Evolutionary conservation across 352 stramenopile genomes (phyloP).

Genomic region (Pythium plurisporium): DNA sequence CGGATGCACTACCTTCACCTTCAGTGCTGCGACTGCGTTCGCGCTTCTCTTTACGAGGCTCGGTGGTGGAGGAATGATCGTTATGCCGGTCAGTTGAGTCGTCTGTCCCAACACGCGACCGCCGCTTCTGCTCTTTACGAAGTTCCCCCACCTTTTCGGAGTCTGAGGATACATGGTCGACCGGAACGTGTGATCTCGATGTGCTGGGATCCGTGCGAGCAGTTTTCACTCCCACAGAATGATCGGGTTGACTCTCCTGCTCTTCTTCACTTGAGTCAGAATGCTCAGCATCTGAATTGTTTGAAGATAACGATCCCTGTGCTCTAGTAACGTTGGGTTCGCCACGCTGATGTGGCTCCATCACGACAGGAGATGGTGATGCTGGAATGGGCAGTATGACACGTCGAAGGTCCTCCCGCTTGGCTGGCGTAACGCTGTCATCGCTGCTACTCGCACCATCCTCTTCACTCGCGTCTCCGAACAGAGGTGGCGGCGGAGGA

Average conservation of each 20-base stretch:
- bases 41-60: slow-evolving; percentile 9
- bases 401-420: slow-evolving; percentile 16
- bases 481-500: slow-evolving; percentile 28
- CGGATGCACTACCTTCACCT: slow-evolving; percentile 13
- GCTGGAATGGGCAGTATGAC: slow-evolving; percentile 13
- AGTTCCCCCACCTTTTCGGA: background rate
- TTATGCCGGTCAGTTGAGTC: too few relatives aligned
- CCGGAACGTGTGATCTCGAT: too few relatives aligned
- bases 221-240: too few relatives aligned
- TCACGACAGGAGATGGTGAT: background rate
- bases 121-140: background rate
- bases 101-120: background rate
- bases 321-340: background rate
- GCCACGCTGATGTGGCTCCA: background rate
- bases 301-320: slow-evolving; percentile 1
- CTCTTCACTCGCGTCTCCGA: slow-evolving; percentile 42
- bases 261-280: slow-evolving; percentile 6
- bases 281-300: slow-evolving; percentile 6
- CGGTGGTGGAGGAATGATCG: too few relatives aligned
- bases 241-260: background rate
- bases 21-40: slow-evolving; percentile 24
- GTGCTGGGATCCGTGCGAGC: too few relatives aligned
- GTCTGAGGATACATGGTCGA: background rate
- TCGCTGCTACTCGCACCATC: slow-evolving; percentile 43
- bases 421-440: slow-evolving; percentile 3